Evolutionary conservation across 2,329 filamentous ascomycete species (phyloP).

Genomic region (Sclerotinia nivalis): DNA sequence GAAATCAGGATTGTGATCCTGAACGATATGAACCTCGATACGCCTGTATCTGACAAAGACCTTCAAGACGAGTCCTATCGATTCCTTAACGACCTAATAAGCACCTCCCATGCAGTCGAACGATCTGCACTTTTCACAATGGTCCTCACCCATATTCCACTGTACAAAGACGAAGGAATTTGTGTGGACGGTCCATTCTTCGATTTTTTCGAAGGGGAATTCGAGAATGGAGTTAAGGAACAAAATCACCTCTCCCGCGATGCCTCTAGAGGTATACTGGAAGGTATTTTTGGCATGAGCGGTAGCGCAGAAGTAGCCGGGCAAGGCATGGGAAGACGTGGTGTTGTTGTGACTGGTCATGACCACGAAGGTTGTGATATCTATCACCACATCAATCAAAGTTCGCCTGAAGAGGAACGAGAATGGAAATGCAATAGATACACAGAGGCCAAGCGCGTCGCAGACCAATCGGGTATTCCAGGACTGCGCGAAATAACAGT

Average conservation of each 20-base stretch:
- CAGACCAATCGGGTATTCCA: conserved; percentile 50
- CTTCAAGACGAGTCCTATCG: conserved; percentile 76
- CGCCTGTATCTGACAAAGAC: conserved; percentile 65
- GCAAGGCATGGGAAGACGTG: conserved; percentile 65
- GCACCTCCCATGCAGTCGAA: conserved; percentile 60
- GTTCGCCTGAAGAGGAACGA: conserved; percentile 34
- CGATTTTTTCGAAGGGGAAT: conserved; percentile 68
- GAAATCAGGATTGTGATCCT: conserved; percentile 81
- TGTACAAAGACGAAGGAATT: conserved; percentile 78
- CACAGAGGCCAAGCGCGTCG: conserved; percentile 46
- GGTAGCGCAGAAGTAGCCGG: conserved; percentile 59
- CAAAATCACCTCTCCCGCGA: conserved; percentile 84
- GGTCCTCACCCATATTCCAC: conserved; percentile 86
- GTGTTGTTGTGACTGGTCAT: conserved; percentile 87
- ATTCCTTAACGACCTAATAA: conserved; percentile 72
- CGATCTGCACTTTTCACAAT: conserved; percentile 71
- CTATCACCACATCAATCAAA: conserved; percentile 76
- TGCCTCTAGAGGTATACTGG: conserved; percentile 72
- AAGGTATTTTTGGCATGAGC: conserved; percentile 80
- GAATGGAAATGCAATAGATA: conserved; percentile 49
- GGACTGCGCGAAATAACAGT: conserved; percentile 88
- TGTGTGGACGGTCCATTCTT: conserved; percentile 87
- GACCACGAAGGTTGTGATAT: conserved; percentile 94
- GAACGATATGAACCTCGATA: conserved; percentile 93
- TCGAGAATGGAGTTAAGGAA: conserved; percentile 74